Evolutionary conservation across 805 yeast species (phyloP).

Genomic region (Wickerhamiella slavikovae): DNA sequence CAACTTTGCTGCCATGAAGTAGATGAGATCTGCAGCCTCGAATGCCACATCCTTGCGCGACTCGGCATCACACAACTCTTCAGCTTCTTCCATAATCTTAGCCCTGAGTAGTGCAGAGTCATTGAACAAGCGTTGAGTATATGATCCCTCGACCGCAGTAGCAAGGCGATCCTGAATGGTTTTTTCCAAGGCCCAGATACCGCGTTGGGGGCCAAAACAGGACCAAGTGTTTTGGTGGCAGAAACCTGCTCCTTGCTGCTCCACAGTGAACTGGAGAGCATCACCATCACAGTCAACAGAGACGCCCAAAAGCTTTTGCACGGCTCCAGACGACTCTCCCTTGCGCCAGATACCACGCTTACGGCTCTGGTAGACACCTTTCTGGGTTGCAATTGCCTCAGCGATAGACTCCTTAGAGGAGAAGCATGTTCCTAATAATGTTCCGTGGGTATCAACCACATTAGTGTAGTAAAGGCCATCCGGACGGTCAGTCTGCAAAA

Average conservation of each 20-base stretch:
- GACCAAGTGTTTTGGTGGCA: conserved; percentile 71
- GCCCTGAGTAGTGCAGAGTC: conserved; percentile 63
- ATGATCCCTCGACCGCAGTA: conserved; percentile 81
- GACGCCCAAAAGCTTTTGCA: conserved; percentile 49
- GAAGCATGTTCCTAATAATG: conserved; percentile 75
- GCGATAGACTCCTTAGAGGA: conserved; percentile 66
- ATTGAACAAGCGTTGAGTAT: conserved; percentile 68
- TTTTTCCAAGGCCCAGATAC: conserved; percentile 46
- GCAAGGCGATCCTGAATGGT: conserved; percentile 40
- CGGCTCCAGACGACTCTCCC: conserved; percentile 92
- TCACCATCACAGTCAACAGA: conserved; percentile 85
- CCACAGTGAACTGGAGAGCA: conserved; percentile 69
- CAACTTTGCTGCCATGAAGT: conserved; percentile 45
- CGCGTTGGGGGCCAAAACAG: conserved; percentile 58
- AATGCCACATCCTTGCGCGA: conserved; percentile 56
- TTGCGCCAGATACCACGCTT: conserved; percentile 84
- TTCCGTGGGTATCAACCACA: conserved; percentile 47
- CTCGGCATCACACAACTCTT: conserved; percentile 76
- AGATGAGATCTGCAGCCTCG: conserved; percentile 89
- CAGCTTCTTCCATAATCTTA: conserved; percentile 85
- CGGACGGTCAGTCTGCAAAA: conserved; percentile 56
- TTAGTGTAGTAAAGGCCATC: conserved; percentile 77
- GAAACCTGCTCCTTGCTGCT: conserved; percentile 73
- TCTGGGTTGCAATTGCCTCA: conserved; percentile 58
- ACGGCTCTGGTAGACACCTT: conserved; percentile 90